Evolutionary conservation across 1,284 basidiomycete genomes (phyloP), one percentile per base, ranked within the genome.

Genomic region (Ceraceosorus guamensis): DNA sequence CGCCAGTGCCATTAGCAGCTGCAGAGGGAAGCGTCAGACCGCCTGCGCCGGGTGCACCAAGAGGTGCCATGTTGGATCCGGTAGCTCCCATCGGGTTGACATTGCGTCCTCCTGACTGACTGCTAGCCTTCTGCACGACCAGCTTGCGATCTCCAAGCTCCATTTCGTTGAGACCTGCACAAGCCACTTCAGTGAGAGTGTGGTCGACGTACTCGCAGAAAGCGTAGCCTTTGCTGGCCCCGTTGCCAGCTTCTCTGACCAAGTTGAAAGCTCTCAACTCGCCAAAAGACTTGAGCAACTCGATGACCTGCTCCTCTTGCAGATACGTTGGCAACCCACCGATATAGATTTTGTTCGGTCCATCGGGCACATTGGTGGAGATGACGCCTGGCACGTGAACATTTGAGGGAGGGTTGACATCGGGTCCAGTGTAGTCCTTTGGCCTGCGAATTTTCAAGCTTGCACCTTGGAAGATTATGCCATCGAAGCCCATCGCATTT

Each of bases 141-240:
- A 99, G 83, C 71, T 85, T 88, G n/a, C 90, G 86, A 77, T 98
- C 95, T 52, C 93, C 95, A 11, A 98, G 83, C 76, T 95, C 88
- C 89, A 98, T 97, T 56, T 91, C 91, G 77, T 95, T 92, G 57
- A 99, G 82, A 61, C 91, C 90, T 77, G 91, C 87, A 72, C 93
- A 96, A 39, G 95, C 95, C 62, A 96, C 84, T 64, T 98, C 92
- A 49, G 95, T 98, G 56, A 92, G 85, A 35, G 78, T 79, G 10
- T 85, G 80, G 76, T 99, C 95, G 56, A 88, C 86, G 77, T 97
- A 99, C 82, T 98, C 95, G 80, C 91, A 95, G 81, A 97, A 98
- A 0, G 95, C 95, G 77, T 96, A 98, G 62, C 95, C 95, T 88
- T 92, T 72, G 24, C 65, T 69, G 16, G 85, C 88, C 52, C 87